Conservation (phyloP, 2,329 filamentous ascomycete species). For the Septoria linicola region DNA sequence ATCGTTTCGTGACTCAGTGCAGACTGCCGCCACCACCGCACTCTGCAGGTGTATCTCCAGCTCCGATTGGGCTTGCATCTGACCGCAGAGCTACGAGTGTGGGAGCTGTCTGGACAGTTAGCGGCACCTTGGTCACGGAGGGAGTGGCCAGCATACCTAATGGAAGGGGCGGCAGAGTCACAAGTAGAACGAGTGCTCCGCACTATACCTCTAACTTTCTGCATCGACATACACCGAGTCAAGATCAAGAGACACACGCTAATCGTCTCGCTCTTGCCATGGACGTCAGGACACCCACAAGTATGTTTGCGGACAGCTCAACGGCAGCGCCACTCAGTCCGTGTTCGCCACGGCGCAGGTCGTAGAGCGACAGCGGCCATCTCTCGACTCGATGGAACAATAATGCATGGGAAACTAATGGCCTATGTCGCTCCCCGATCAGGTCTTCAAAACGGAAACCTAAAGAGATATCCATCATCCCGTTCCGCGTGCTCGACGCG, state of each 20-base stretch:
- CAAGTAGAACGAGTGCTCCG: conserved; percentile 70
- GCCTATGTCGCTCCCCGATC: conserved; percentile 13
- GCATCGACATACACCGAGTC: conserved; percentile 36
- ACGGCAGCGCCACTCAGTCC: conserved; percentile 16
- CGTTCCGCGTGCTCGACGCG: conserved; percentile 70
- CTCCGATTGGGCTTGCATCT: conserved; percentile 3
- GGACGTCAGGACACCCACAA: conserved; percentile 68
- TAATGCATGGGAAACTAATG: conserved; percentile 26
- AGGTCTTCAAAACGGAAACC: conserved; percentile 18
- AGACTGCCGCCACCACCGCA: conserved; percentile 13
- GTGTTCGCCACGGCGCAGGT: conserved; percentile 13
- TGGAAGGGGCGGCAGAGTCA: conserved; percentile 63
- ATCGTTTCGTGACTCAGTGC: conserved; percentile 28
- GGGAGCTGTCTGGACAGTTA: conserved; percentile 74
- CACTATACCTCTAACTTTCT: conserved; percentile 59
- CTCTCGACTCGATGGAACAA: conserved; percentile 25
- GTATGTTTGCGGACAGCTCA: conserved; percentile 58
- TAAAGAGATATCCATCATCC: conserved; percentile 35
- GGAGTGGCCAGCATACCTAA: conserved; percentile 49
- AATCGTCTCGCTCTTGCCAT: conserved; percentile 76
- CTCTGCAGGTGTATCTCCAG: conserved; percentile 7
- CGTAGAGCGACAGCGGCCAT: conserved; percentile 14
- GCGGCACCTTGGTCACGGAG: conserved; percentile 54
- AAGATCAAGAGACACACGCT: conserved; percentile 57
- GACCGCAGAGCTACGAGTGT: conserved; percentile 52